Percentiles rank a stretch among this genome's conserved stretches.
Evolutionary conservation across 805 yeast species (phyloP).

Genomic region (Barnettozyma populi): DNA sequence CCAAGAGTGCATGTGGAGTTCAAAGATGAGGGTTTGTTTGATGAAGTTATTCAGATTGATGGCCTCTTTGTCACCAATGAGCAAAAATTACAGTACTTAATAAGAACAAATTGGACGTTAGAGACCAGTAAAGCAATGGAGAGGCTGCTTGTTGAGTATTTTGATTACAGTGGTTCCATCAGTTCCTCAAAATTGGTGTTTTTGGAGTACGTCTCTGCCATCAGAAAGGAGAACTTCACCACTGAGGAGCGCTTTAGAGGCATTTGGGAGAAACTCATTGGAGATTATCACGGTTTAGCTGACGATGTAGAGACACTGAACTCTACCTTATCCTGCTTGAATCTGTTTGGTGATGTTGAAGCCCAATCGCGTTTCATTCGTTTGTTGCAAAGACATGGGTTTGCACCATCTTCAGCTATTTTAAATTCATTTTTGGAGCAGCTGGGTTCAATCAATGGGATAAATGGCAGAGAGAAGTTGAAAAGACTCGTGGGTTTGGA

Average conservation of each 20-base stretch:
- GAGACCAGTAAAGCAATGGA: not conserved
- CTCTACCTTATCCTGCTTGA: not conserved
- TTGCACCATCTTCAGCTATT: not conserved
- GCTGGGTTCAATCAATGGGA: not conserved
- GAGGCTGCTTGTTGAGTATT: not conserved
- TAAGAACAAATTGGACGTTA: not conserved
- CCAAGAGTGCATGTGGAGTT: not conserved
- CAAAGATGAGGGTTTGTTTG: not conserved
- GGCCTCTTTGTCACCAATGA: conserved; percentile 6
- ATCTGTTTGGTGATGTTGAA: not conserved
- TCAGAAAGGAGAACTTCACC: not conserved
- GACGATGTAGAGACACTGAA: not conserved
- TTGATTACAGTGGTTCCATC: conserved; percentile 2
- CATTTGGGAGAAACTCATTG: not conserved
- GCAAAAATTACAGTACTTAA: conserved; percentile 7
- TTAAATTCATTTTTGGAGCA: not conserved
- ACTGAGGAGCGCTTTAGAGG: not conserved
- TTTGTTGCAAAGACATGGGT: not conserved
- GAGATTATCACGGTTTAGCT: not conserved
- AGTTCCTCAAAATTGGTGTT: not conserved
- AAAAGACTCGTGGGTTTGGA: conserved; percentile 1
- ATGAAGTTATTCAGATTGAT: not conserved
- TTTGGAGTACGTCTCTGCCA: not conserved
- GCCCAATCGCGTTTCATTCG: not conserved
- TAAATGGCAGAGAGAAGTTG: not conserved